Conservation (phyloP, 2,329 filamentous ascomycete species). For the Clonostachys sp. region DNA sequence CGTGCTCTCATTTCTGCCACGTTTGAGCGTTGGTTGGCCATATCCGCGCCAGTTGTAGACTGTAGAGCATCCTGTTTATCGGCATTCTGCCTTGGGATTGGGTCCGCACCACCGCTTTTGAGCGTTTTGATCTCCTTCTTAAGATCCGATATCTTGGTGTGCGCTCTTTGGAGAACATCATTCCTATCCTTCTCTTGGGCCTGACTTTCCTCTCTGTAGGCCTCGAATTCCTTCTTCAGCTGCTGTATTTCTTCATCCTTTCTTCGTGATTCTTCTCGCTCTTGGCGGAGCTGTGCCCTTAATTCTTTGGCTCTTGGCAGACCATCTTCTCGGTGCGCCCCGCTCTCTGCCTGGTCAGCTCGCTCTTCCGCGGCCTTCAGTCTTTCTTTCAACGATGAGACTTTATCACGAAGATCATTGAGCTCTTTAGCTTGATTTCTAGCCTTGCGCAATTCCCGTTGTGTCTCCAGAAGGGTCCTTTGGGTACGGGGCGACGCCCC, state of each 20-base stretch:
- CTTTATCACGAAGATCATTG: slow-evolving; percentile 44
- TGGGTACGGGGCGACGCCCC: slow-evolving; percentile 44
- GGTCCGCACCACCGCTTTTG: slow-evolving; percentile 19
- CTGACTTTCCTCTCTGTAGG: slow-evolving; percentile 48
- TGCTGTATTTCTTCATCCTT: slow-evolving; percentile 46
- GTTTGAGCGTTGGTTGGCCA: too few relatives aligned
- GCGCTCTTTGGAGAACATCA: slow-evolving; percentile 49
- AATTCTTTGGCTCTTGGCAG: slow-evolving; percentile 24
- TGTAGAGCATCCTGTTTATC: not conserved
- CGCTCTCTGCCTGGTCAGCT: slow-evolving; percentile 27
- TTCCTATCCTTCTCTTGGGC: slow-evolving; percentile 49
- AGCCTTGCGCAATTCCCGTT: slow-evolving; percentile 49
- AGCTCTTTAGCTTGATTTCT: slow-evolving; percentile 49
- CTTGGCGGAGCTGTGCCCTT: slow-evolving; percentile 33
- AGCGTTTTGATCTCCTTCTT: slow-evolving; percentile 46
- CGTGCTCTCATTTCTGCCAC: not conserved
- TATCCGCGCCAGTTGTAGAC: not conserved
- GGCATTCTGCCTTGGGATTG: slow-evolving; percentile 6
- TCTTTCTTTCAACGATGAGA: slow-evolving; percentile 45
- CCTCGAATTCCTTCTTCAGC: slow-evolving; percentile 47
- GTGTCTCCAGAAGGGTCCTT: slow-evolving; percentile 45
- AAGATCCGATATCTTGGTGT: slow-evolving; percentile 50
- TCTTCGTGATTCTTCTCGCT: slow-evolving; percentile 34
- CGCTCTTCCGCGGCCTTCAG: slow-evolving; percentile 43
- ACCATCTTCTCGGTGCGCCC: slow-evolving; percentile 9